Percentiles rank a stretch among this genome's conserved stretches.
These are phyloP conservation scores for Boletus reticulatus DNA, from an alignment of 768 basidiomycete genomes.

Conservation along the genomic window DNA sequence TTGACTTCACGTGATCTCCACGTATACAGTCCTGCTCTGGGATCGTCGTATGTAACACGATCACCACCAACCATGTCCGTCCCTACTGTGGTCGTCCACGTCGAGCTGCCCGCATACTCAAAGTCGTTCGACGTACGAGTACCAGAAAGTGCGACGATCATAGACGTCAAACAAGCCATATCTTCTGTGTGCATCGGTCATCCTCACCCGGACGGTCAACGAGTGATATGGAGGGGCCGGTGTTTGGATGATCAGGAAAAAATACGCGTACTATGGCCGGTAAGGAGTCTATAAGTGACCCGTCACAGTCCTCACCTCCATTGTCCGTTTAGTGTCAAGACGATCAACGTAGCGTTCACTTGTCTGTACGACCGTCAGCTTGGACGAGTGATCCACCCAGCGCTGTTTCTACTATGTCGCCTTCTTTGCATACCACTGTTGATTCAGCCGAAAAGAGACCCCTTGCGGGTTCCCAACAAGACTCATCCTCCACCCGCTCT, in stretches of 20 bases:
- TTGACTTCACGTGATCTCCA: slow-evolving; percentile 36
- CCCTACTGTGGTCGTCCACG: slow-evolving; percentile 42
- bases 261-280: slow-evolving; percentile 70
- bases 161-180: slow-evolving; percentile 69
- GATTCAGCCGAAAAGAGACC: not conserved
- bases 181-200: slow-evolving; percentile 55
- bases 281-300: slow-evolving; percentile 26
- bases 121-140: slow-evolving; percentile 62
- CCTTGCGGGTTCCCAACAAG: not conserved
- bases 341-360: slow-evolving; percentile 63
- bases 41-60: not conserved
- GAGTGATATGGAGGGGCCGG: slow-evolving; percentile 75
- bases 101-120: slow-evolving; percentile 76
- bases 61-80: slow-evolving; percentile 22
- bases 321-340: slow-evolving; percentile 42
- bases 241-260: slow-evolving; percentile 62
- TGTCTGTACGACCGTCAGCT: slow-evolving; percentile 78
- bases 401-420: slow-evolving; percentile 12
- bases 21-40: slow-evolving; percentile 11
- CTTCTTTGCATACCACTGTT: not conserved
- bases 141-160: slow-evolving; percentile 46
- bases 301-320: slow-evolving; percentile 4
- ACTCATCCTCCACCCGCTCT: not conserved
- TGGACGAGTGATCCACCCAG: slow-evolving; percentile 61
- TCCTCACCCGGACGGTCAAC: slow-evolving; percentile 69